Evolutionary conservation across 257 asterid species (phyloP).

Genomic region (Thymus quinquecostatus): DNA sequence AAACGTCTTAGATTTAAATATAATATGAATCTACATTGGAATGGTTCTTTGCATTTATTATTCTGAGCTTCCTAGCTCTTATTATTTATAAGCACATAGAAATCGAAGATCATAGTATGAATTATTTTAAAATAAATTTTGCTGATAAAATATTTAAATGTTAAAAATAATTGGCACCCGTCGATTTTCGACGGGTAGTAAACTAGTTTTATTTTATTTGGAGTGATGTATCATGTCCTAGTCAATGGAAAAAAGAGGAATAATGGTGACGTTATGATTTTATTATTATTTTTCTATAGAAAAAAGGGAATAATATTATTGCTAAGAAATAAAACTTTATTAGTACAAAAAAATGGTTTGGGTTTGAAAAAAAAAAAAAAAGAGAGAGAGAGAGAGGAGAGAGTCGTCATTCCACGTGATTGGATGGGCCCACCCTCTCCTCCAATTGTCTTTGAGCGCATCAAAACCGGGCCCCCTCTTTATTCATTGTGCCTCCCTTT

Average conservation of each 20-base stretch:
- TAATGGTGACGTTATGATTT: conserved; percentile 9
- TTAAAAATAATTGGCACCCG: no score
- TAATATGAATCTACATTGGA: no score
- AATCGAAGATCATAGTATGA: no score
- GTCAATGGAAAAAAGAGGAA: conserved; percentile 33
- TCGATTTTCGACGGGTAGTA: no score
- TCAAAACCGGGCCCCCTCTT: conserved; percentile 22
- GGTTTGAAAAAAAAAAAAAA: conserved; percentile 26
- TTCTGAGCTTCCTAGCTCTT: no score
- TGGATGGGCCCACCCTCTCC: conserved; percentile 50
- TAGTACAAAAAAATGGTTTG: conserved; percentile 29
- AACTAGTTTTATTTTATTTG: background rate
- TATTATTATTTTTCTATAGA: no score
- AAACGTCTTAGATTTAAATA: no score
- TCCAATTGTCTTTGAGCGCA: conserved; percentile 46
- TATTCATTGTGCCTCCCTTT: conserved; percentile 41
- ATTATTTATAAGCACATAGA: no score
- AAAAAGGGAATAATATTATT: background rate
- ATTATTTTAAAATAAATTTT: no score
- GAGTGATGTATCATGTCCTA: conserved; percentile 10
- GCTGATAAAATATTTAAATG: no score
- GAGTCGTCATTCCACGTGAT: conserved; percentile 62
- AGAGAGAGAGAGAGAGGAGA: background rate
- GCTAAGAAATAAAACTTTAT: conserved; percentile 29
- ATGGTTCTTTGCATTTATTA: no score